phyloP scores from a whole-genome alignment of 169 alveolate genomes.

The Cryptosporidium viatorum region DNA sequence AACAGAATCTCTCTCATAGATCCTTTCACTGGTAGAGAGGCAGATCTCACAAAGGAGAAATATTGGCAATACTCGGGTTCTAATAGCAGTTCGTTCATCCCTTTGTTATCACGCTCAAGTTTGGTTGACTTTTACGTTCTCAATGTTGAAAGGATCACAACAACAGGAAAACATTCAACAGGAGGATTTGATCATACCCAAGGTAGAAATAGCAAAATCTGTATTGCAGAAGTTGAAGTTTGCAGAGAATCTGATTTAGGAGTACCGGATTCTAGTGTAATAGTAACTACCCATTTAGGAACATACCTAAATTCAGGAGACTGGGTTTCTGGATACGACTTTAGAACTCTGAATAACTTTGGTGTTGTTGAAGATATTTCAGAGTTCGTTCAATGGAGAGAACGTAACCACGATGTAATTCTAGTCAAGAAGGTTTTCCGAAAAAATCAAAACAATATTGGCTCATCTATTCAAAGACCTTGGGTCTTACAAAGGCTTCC shows the following conservation, averaged over 20 bases:
- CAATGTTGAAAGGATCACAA: conserved; percentile 21
- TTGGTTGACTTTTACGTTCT: conserved; percentile 63
- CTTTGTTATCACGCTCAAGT: conserved; percentile 44
- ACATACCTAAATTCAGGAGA: conserved; percentile 86
- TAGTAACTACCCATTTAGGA: conserved; percentile 87
- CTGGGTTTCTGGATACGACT: conserved; percentile 90
- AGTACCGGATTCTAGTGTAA: conserved; percentile 77
- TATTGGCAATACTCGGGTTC: conserved; percentile 86
- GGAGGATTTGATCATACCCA: neutral
- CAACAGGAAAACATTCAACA: neutral
- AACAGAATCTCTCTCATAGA: conserved; percentile 87
- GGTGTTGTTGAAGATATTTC: conserved; percentile 54
- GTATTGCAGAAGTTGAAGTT: conserved; percentile 72
- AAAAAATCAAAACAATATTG: conserved; percentile 76
- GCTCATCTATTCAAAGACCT: conserved; percentile 59
- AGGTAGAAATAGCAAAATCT: neutral
- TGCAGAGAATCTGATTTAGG: conserved; percentile 75
- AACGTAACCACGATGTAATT: conserved; percentile 83
- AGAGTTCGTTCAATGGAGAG: conserved; percentile 59
- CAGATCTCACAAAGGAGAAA: conserved; percentile 85
- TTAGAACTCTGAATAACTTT: conserved; percentile 78
- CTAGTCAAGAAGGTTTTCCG: conserved; percentile 82
- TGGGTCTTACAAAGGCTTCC: conserved; percentile 76
- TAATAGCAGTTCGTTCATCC: conserved; percentile 41
- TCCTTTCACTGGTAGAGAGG: conserved; percentile 85